Conservation (phyloP, 192 early-diverging fungal species). For the Borealophlyctis nickersoniae region DNA sequence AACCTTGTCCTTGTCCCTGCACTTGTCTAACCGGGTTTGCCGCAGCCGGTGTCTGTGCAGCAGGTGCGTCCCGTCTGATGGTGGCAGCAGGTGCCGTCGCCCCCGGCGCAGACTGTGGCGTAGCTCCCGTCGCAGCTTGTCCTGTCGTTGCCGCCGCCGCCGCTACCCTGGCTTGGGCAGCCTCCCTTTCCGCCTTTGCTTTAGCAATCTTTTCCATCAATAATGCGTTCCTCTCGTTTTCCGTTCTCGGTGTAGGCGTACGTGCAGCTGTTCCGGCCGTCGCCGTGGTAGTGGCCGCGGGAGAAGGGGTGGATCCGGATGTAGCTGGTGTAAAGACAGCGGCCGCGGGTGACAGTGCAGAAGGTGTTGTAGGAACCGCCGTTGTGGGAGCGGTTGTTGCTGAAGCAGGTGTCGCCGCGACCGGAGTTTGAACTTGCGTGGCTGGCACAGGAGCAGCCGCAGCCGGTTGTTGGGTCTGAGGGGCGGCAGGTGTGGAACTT, state of each 20-base stretch:
- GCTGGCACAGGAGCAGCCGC: background rate
- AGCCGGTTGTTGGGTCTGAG: background rate
- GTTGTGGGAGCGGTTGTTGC: background rate
- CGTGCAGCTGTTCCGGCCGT: no score
- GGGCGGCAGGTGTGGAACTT: background rate
- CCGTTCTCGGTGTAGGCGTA: no score
- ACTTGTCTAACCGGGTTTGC: background rate
- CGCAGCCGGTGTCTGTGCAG: background rate
- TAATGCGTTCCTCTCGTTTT: no score
- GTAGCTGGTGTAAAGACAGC: background rate
- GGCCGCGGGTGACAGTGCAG: background rate
- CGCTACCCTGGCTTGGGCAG: no score
- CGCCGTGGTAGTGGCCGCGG: no score
- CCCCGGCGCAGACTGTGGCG: background rate
- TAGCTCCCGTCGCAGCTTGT: background rate
- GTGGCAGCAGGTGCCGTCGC: background rate
- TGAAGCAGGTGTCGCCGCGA: background rate
- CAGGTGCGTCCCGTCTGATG: background rate
- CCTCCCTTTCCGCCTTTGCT: no score
- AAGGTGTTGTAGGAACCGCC: background rate
- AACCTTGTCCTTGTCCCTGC: no score
- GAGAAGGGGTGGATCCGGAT: background rate
- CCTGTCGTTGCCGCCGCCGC: no score
- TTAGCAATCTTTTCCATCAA: no score
- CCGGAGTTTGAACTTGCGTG: background rate